Evolutionary conservation across 2,329 filamentous ascomycete genomes (phyloP).

Genomic region (Monilinia laxa): DNA sequence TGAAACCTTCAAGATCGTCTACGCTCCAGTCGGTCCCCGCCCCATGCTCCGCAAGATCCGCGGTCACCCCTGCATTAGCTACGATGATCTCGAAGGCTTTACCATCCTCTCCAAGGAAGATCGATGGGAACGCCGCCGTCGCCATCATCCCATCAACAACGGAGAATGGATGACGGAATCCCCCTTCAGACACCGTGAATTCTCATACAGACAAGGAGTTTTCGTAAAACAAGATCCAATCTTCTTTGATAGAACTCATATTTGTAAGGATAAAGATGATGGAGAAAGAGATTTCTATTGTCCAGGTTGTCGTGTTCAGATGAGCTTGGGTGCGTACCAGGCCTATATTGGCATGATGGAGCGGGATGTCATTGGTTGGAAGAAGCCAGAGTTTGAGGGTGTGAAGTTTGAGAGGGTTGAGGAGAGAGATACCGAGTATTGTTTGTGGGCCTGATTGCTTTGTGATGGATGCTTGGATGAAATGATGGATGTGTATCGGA

Average conservation of each 20-base stretch:
- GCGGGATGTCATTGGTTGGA: neutral
- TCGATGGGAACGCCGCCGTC: constrained; percentile 7
- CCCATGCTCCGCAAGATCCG: neutral
- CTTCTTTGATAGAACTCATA: neutral
- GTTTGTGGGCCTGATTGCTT: neutral
- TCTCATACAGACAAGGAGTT: neutral
- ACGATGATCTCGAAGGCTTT: neutral
- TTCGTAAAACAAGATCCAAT: constrained; percentile 10
- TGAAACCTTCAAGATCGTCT: constrained; percentile 14
- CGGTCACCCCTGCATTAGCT: constrained; percentile 5
- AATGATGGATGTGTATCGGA: neutral
- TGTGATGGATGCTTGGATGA: neutral
- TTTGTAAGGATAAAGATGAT: neutral
- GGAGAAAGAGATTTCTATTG: constrained; percentile 11
- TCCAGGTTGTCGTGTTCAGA: constrained; percentile 9
- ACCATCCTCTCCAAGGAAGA: neutral
- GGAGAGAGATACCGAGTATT: neutral
- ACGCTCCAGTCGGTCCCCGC: neutral
- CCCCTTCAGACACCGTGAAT: neutral
- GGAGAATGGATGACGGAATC: constrained; percentile 11
- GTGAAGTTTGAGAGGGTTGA: constrained; percentile 2
- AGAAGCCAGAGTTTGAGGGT: constrained; percentile 1
- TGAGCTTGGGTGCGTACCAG: constrained; percentile 8
- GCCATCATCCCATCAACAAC: neutral
- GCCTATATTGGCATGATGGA: constrained; percentile 14